Conservation (phyloP, 148 eudicot genomes). For the Rhododendron henanense region DNA sequence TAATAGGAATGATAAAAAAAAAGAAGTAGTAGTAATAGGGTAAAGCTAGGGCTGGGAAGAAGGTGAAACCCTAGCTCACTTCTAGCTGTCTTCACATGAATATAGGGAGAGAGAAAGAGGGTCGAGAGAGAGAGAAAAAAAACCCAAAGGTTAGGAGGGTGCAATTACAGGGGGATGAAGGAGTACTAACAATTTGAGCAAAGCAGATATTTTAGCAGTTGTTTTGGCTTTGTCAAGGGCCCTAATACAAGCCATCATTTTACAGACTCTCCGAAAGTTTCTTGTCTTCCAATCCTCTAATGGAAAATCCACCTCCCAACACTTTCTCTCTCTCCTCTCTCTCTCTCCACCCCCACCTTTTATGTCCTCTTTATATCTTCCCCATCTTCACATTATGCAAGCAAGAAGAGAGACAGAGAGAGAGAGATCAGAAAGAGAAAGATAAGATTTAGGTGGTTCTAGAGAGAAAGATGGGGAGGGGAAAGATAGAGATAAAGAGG, state of each 20-base stretch:
- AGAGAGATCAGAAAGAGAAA: background rate
- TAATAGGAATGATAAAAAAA: no score
- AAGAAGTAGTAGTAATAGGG: background rate
- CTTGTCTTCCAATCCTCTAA: conserved; percentile 40
- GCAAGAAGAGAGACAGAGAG: background rate
- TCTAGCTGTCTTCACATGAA: background rate
- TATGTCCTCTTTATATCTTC: background rate
- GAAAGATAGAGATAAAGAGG: conserved; percentile 87
- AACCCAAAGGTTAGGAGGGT: conserved; percentile 39
- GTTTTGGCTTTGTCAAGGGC: conserved; percentile 26
- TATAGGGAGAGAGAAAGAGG: background rate
- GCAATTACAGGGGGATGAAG: conserved; percentile 30
- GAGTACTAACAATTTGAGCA: conserved; percentile 21
- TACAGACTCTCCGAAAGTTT: conserved; percentile 40
- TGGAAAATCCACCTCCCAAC: conserved; percentile 18
- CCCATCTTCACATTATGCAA: background rate
- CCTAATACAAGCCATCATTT: conserved; percentile 37
- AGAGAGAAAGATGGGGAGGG: conserved; percentile 63
- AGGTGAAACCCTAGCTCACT: background rate
- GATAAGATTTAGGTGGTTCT: background rate
- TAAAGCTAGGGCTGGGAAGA: background rate
- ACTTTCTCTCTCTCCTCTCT: background rate
- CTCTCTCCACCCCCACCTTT: background rate
- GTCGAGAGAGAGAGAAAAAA: conserved; percentile 6
- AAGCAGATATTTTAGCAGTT: conserved; percentile 8